These are phyloP conservation scores for Plantago major DNA, from an alignment of 257 asterid species.

Conservation along the genomic window DNA sequence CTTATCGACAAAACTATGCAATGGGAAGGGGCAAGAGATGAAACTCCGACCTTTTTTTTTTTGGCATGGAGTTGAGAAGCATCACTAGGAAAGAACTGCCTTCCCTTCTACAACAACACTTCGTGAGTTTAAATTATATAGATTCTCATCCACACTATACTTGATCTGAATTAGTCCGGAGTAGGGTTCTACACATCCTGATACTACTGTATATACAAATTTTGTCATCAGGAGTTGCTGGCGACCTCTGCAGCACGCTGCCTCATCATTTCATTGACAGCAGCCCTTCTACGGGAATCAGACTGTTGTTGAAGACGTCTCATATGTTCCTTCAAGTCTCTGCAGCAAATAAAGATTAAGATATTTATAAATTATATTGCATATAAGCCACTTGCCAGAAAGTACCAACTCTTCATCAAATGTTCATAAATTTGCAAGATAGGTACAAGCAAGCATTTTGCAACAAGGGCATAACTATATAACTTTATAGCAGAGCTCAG, in stretches of 20 bases:
- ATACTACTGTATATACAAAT: slow-evolving; percentile 29
- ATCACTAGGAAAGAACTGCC: slow-evolving; percentile 9
- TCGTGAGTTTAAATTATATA: slow-evolving; percentile 12
- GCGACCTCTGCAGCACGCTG: slow-evolving; percentile 95
- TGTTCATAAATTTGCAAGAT: no score
- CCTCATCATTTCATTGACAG: slow-evolving; percentile 80
- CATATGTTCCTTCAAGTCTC: slow-evolving; percentile 56
- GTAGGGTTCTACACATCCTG: not conserved
- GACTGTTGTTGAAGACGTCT: slow-evolving; percentile 68
- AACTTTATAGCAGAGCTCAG: no score
- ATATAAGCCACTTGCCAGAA: no score
- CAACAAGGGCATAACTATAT: no score
- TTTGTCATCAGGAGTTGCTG: slow-evolving; percentile 38
- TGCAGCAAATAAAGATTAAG: slow-evolving; percentile 23
- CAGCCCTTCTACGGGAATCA: slow-evolving; percentile 61
- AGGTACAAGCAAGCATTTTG: no score
- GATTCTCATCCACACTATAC: slow-evolving; percentile 5
- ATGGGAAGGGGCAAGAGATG: slow-evolving; percentile 5
- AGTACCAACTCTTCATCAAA: no score
- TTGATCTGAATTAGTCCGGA: slow-evolving; percentile 10
- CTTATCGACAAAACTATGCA: slow-evolving; percentile 22
- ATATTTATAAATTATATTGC: not conserved
- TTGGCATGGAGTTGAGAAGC: slow-evolving; percentile 20
- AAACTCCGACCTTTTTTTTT: slow-evolving; percentile 23
- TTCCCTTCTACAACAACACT: slow-evolving; percentile 12